Percentiles rank a stretch among this genome's conserved stretches.
phyloP scores from a whole-genome alignment of 1,284 basidiomycete genomes.

The Ganoderma meredithae region DNA sequence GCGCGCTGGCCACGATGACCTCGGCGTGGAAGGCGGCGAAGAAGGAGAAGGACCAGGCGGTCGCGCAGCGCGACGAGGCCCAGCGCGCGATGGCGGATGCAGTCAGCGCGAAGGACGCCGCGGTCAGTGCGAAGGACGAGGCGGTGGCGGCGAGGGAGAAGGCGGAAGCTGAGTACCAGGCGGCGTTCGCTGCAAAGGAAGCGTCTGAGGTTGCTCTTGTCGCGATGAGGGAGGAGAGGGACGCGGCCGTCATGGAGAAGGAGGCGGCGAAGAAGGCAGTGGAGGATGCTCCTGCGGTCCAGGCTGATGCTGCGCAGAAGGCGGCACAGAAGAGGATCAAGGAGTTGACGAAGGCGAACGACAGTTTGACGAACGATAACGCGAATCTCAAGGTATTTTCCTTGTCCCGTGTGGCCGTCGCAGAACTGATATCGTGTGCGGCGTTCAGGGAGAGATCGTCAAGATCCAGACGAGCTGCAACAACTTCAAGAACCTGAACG shows the following conservation, averaged over 20 bases:
- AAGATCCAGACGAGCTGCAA: slow-evolving; percentile 2
- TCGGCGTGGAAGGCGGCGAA: background rate
- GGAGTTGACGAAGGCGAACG: background rate
- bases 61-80: slow-evolving; percentile 1
- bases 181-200: background rate
- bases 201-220: background rate
- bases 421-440: background rate
- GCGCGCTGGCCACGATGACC: slow-evolving; percentile 4
- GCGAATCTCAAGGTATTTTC: background rate
- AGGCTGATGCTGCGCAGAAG: background rate
- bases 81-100: background rate
- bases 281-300: too few species aligned
- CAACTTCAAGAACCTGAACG: slow-evolving; percentile 5
- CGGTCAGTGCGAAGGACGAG: background rate
- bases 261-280: background rate
- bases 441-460: background rate
- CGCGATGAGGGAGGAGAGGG: slow-evolving; percentile 1
- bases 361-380: background rate
- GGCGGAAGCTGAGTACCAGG: background rate
- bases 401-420: background rate
- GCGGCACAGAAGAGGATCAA: background rate
- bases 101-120: background rate
- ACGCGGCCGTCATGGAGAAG: background rate
- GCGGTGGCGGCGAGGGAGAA: background rate
- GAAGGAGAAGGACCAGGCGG: background rate